These are phyloP conservation scores for Naganishia randhawae DNA, from an alignment of 768 basidiomycete genomes.

Conservation along the genomic window DNA sequence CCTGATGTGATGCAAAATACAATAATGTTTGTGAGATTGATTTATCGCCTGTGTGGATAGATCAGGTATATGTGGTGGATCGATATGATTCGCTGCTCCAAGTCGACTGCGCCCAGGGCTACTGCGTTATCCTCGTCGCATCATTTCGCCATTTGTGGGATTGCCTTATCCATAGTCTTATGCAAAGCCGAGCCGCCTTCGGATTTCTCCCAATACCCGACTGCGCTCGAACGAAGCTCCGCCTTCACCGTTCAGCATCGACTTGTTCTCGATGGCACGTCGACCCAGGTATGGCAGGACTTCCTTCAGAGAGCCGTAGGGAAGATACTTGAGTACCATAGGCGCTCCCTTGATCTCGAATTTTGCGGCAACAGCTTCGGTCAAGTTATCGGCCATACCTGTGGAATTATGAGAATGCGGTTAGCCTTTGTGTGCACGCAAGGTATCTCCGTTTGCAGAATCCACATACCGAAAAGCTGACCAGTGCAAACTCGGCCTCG, in stretches of 20 bases:
- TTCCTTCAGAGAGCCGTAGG: conserved; percentile 33
- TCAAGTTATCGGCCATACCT: conserved; percentile 85
- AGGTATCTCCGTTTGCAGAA: background rate
- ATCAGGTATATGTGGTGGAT: conserved; percentile 9
- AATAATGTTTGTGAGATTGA: background rate
- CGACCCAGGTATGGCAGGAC: conserved; percentile 87
- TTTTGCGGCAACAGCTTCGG: conserved; percentile 63
- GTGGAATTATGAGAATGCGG: background rate
- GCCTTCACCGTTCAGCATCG: conserved; percentile 66
- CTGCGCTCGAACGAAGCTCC: conserved; percentile 63
- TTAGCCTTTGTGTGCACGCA: background rate
- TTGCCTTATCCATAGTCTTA: background rate
- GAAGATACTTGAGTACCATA: conserved; percentile 68
- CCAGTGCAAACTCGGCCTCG: conserved; percentile 68
- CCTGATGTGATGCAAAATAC: conserved; percentile 13
- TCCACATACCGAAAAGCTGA: conserved; percentile 71
- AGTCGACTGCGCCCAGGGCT: too few relatives aligned
- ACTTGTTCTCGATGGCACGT: conserved; percentile 89
- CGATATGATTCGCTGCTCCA: background rate
- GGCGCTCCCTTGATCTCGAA: conserved; percentile 59
- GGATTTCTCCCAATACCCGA: conserved; percentile 51
- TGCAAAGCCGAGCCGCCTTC: conserved; percentile 16
- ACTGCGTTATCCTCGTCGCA: too few relatives aligned
- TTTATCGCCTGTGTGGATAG: background rate
- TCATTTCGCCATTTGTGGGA: too few relatives aligned